Evolutionary conservation across 768 basidiomycete species (phyloP), one percentile per base, ranked within the genome.

Genomic region (Phylloporus arenicola): DNA sequence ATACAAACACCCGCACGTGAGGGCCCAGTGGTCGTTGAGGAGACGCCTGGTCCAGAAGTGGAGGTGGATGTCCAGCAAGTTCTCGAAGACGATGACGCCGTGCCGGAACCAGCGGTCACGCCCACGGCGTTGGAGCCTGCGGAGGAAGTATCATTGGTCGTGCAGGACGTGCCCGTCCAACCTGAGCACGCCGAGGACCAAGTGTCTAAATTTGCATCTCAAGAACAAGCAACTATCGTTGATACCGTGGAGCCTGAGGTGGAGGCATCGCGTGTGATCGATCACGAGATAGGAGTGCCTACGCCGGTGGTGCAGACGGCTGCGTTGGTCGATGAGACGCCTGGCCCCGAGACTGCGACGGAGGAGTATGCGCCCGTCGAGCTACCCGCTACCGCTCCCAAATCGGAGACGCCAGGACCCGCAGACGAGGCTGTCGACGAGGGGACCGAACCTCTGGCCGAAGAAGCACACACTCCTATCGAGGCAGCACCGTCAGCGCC

Each of bases 1-100:
- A 44, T 52, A 44, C 38, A 47, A 34, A 61, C 56, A 11, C 52
- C 59, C 27, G 41, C 42, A 16, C 45, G 54, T 22, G 59, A 56
- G 45, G 39, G 10, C 20, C 44, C 53, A 40, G 25, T 64, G 13
- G 53, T 52, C 16, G 29, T 31, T 13, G 53, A 53, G 24, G 62
- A 58, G 43, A 62, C 59, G 8, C 50, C 54, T 44, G 22, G 50
- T 6, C 47, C 25, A 35, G 62, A 48, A 11, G 31, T 16, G 42
- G 43, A 40, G 29, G 47, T 22, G 48, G 37, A 43, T 34, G 14
- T 42, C 17, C 51, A 45, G 33, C 27, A 35, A 4, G 38, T 40
- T 19, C 43, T 27, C 16, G 38, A 48, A 16, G 27, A 34, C n/a
- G 48, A 38, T 9, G 43, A 44, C 29, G 41, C 37, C 22, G 46